These are phyloP conservation scores for Coffea canephora DNA, from an alignment of 257 asterid genomes.

Conservation along the genomic window DNA sequence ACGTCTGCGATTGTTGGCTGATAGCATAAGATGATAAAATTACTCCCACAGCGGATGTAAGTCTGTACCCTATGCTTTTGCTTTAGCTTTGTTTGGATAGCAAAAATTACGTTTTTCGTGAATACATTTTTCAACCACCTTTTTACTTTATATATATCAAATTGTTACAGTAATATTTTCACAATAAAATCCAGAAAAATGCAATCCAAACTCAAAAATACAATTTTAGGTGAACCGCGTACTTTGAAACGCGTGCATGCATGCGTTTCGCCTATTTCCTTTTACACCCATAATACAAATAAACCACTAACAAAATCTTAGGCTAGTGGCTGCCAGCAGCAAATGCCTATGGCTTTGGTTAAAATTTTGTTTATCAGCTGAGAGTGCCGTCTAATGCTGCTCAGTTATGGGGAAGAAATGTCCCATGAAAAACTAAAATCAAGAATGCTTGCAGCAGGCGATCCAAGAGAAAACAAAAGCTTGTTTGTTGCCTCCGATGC, in stretches of 20 bases:
- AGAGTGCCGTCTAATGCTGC: neutral
- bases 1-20: neutral
- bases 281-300: neutral
- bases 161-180: too few relatives aligned
- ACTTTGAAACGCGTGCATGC: neutral
- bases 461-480: neutral
- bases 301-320: neutral
- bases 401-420: neutral
- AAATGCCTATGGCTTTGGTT: neutral
- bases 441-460: neutral
- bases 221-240: neutral
- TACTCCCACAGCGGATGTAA: neutral
- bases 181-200: too few relatives aligned
- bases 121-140: too few relatives aligned
- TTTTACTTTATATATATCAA: too few relatives aligned
- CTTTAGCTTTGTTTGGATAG: too few relatives aligned
- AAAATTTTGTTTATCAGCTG: neutral
- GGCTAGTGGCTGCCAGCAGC: neutral
- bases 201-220: too few relatives aligned
- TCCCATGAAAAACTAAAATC: neutral
- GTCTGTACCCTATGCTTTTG: neutral
- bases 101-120: too few relatives aligned
- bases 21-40: too few relatives aligned
- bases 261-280: neutral
- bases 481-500: neutral